Evolutionary conservation across 225 moss, liverwort and hornwort species (phyloP).

Genomic region (Neckera pumila): DNA sequence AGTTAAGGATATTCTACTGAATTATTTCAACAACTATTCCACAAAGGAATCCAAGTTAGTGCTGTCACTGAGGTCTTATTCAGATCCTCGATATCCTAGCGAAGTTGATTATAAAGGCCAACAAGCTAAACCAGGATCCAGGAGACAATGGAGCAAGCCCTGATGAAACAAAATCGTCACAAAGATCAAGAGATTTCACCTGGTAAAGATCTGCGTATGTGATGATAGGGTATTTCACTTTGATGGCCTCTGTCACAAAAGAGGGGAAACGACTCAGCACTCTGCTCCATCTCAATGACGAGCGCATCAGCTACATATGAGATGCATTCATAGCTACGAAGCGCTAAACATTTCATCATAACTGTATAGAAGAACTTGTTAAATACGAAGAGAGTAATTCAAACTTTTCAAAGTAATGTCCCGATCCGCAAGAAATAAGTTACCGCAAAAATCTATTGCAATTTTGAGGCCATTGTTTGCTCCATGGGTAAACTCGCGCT

Average conservation of each 20-base stretch:
- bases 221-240: slow-evolving; percentile 62
- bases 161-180: not conserved
- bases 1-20: not conserved
- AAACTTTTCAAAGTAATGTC: not conserved
- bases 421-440: not conserved
- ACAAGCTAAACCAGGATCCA: not conserved
- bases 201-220: slow-evolving; percentile 95
- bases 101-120: not conserved
- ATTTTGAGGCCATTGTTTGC: slow-evolving; percentile 86
- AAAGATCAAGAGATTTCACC: slow-evolving; percentile 17
- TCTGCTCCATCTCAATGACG: not conserved
- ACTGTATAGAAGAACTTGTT: not conserved
- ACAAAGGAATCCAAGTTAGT: not conserved
- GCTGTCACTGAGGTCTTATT: not conserved
- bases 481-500: slow-evolving; percentile 77
- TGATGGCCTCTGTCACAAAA: slow-evolving; percentile 56
- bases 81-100: not conserved
- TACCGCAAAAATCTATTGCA: slow-evolving; percentile 90
- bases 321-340: not conserved
- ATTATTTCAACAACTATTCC: not conserved
- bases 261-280: not conserved
- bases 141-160: not conserved
- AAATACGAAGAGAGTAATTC: not conserved
- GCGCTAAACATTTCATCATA: not conserved
- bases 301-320: not conserved